A percentile compares a stretch with the other conserved stretches of the same genome.
phyloP scores from a whole-genome alignment of 164 flowering plant genomes.

The Aristolochia contorta region DNA sequence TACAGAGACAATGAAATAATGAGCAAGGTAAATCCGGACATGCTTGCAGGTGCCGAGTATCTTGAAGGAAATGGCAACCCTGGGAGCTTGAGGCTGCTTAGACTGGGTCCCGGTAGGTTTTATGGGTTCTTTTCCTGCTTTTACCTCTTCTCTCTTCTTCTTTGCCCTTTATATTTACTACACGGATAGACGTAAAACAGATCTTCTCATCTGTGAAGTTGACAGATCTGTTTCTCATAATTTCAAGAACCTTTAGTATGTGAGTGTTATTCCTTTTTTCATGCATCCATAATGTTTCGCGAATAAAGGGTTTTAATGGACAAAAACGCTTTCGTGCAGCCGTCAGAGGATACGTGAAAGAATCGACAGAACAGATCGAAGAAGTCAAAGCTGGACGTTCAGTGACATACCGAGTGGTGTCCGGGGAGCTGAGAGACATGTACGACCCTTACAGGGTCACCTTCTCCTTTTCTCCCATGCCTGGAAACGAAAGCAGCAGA shows the following conservation, averaged over 20 bases:
- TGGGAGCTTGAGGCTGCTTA: conserved; percentile 45
- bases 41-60: conserved; percentile 30
- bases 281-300: no score
- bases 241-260: no score
- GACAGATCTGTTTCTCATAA: no score
- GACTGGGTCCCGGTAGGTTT: conserved; percentile 43
- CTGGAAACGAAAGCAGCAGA: conserved; percentile 10
- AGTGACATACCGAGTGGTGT: conserved; percentile 29
- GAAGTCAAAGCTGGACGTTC: conserved; percentile 37
- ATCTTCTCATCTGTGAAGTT: no score
- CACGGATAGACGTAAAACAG: no score
- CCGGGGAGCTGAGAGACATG: conserved; percentile 36
- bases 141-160: not conserved
- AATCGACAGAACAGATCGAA: conserved; percentile 46
- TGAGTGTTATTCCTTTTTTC: no score
- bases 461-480: conserved; percentile 31
- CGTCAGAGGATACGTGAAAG: conserved; percentile 31
- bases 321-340: conserved; percentile 16
- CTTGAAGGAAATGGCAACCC: conserved; percentile 45
- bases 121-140: not conserved
- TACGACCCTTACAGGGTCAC: conserved; percentile 41
- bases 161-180: no score
- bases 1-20: conserved; percentile 39
- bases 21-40: conserved; percentile 31
- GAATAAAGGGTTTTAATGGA: no score